Conservation (phyloP, 2,329 filamentous ascomycete species). For the Rhynchosporium secalis region DNA sequence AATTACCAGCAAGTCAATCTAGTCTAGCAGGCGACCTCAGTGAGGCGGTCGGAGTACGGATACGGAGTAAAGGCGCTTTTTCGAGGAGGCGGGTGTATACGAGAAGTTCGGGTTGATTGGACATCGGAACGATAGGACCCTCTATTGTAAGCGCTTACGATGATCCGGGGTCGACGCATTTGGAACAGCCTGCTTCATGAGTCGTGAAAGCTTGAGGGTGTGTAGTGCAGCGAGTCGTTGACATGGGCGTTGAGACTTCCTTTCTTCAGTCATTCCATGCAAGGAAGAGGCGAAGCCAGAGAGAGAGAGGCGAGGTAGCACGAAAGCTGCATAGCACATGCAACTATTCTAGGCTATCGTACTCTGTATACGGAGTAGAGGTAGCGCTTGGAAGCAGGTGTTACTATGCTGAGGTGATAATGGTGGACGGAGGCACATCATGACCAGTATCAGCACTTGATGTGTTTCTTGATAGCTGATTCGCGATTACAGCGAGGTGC, state of each 20-base stretch:
- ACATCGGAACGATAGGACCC: conserved; percentile 13
- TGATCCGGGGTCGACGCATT: conserved; percentile 26
- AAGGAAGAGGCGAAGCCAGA: conserved; percentile 1
- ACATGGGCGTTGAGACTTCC: background rate
- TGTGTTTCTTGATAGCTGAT: conserved; percentile 8
- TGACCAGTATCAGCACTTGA: background rate
- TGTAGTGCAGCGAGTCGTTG: background rate
- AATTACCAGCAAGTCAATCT: conserved; percentile 12
- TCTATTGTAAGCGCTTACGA: conserved; percentile 24
- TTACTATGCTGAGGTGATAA: conserved; percentile 1
- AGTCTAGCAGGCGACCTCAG: conserved; percentile 9
- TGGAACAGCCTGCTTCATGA: conserved; percentile 17
- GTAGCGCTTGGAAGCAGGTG: background rate
- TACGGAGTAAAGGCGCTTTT: background rate
- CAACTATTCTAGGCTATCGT: background rate
- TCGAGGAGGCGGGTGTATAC: conserved; percentile 18
- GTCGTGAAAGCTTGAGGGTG: background rate
- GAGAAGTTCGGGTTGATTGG: conserved; percentile 22
- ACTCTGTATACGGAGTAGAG: background rate
- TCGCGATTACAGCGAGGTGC: conserved; percentile 4
- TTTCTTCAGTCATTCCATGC: conserved; percentile 6
- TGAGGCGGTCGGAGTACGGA: background rate
- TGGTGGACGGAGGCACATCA: background rate
- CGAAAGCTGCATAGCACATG: background rate
- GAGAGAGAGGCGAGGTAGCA: conserved; percentile 3